Conservation (phyloP, 208 protist species). For the Vickermania ingenoplastis region DNA sequence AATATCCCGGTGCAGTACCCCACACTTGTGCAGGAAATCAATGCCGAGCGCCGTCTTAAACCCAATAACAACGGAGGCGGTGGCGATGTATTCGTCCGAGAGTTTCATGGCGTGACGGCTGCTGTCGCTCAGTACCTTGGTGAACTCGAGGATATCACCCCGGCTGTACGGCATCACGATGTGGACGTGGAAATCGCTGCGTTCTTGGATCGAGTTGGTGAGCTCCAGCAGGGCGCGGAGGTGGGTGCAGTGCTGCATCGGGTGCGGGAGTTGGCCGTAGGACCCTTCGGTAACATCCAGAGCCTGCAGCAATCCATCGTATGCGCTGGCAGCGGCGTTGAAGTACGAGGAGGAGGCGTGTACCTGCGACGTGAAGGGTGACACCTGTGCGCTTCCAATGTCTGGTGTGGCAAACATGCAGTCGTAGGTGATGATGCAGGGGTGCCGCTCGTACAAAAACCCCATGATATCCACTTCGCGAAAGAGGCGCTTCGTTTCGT, state of each 20-base stretch:
- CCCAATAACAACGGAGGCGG: conserved; percentile 64
- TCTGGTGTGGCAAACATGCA: conserved; percentile 92
- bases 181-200: conserved; percentile 67
- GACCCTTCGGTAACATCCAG: conserved; percentile 30
- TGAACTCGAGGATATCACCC: conserved; percentile 74
- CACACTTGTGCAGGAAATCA: conserved; percentile 82
- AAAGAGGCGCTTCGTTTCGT: conserved; percentile 88
- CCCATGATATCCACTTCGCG: conserved; percentile 95
- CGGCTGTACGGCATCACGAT: conserved; percentile 88
- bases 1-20: conserved; percentile 93
- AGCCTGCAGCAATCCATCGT: conserved; percentile 4
- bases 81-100: conserved; percentile 35
- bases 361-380: background rate
- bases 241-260: conserved; percentile 25
- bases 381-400: no score
- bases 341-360: conserved; percentile 5
- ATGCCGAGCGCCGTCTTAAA: conserved; percentile 86
- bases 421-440: conserved; percentile 90
- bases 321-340: conserved; percentile 29
- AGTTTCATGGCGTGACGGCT: no score
- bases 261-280: conserved; percentile 19
- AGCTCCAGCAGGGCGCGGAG: conserved; percentile 23
- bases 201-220: conserved; percentile 14
- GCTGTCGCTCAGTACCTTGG: conserved; percentile 24
- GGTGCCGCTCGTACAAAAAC: conserved; percentile 89